These are phyloP conservation scores for Xylaria grammica DNA, from an alignment of 495 filamentous ascomycete species.

Conservation along the genomic window DNA sequence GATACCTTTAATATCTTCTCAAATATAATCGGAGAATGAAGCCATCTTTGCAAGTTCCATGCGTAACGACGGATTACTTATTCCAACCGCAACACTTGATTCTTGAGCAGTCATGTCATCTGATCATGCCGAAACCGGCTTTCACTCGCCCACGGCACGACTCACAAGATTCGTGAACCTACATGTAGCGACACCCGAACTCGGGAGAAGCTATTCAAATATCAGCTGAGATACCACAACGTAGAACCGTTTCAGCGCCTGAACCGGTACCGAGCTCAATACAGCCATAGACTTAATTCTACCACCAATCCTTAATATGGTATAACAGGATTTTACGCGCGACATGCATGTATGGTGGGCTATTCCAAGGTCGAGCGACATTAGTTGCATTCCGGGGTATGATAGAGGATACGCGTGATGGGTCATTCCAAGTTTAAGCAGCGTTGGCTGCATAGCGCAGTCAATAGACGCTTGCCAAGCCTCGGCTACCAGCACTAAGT, in stretches of 20 bases:
- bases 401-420: neutral
- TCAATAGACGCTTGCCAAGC: slow-evolving; percentile 7
- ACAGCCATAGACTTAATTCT: neutral
- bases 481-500: neutral
- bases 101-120: too few species aligned
- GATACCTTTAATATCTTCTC: neutral
- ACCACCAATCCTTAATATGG: neutral
- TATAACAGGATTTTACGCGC: neutral
- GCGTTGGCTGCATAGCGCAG: neutral
- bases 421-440: slow-evolving; percentile 2
- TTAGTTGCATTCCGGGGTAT: neutral
- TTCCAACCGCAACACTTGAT: too few species aligned
- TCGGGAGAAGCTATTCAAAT: neutral
- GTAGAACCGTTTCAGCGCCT: neutral
- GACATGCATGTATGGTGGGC: neutral
- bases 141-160: too few species aligned
- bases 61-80: too few species aligned
- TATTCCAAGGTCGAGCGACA: neutral
- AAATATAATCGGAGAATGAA: too few species aligned
- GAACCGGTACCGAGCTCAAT: neutral
- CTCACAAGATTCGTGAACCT: neutral
- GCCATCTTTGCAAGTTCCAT: too few species aligned
- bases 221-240: neutral
- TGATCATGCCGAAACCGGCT: too few species aligned
- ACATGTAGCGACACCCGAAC: neutral